phyloP scores from a whole-genome alignment of 129 eudicot genomes.

The Ambrosia artemisiifolia region DNA sequence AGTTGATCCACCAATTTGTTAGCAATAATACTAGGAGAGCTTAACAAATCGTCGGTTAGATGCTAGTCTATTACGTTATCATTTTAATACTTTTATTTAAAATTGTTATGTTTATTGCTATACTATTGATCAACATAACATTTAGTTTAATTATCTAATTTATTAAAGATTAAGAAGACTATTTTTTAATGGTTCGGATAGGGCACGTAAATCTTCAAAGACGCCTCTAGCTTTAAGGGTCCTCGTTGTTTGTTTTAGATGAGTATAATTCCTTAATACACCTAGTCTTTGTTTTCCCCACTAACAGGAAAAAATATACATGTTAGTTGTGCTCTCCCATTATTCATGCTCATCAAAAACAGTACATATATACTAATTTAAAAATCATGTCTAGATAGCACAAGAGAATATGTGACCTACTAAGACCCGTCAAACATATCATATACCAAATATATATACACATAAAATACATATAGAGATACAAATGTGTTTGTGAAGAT shows the following conservation, averaged over 20 bases:
- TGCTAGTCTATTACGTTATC: too few species aligned
- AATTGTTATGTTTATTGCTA: too few species aligned
- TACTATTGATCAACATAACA: too few species aligned
- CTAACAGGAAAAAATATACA: background rate
- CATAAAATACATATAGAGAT: background rate
- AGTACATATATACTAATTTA: background rate
- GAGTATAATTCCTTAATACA: constrained; percentile 10
- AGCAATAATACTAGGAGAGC: too few species aligned
- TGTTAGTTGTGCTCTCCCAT: background rate
- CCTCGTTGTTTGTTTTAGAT: background rate
- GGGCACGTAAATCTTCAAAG: too few species aligned
- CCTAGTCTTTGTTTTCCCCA: constrained; percentile 8
- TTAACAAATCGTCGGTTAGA: too few species aligned
- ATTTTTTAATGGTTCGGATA: too few species aligned
- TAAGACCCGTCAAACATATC: constrained; percentile 3
- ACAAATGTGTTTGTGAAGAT: background rate
- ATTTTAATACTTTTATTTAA: too few species aligned
- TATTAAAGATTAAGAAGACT: too few species aligned
- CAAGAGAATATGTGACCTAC: constrained; percentile 13
- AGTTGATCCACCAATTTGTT: too few species aligned
- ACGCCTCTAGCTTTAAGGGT: too few species aligned
- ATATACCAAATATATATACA: background rate
- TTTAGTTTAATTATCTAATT: too few species aligned
- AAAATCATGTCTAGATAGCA: constrained; percentile 1
- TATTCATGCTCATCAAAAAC: constrained; percentile 6